Conservation (phyloP, 1,284 basidiomycete genomes). For the Tilletia walkeri region DNA sequence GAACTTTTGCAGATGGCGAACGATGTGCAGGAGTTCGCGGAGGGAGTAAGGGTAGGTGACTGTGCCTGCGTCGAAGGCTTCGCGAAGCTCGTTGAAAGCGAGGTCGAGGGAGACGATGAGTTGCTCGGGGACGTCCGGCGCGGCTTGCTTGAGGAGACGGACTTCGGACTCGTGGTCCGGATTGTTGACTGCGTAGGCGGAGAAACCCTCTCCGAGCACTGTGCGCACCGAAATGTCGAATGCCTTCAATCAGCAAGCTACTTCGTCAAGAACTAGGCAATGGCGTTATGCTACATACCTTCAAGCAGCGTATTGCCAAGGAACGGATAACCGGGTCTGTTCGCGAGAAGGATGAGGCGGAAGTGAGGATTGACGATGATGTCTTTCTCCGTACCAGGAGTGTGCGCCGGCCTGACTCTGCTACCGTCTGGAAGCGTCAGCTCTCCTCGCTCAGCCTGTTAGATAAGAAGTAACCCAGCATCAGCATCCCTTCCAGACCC, state of each 20-base stretch:
- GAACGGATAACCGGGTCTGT: conserved; percentile 56
- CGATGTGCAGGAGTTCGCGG: conserved; percentile 56
- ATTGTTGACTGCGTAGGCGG: conserved; percentile 53
- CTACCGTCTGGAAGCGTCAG: conserved; percentile 55
- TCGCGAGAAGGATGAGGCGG: conserved; percentile 56
- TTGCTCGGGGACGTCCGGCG: conserved; percentile 42
- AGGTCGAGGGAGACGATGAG: conserved; percentile 51
- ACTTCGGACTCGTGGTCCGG: conserved; percentile 55
- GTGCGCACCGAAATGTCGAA: neutral
- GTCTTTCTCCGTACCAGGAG: conserved; percentile 24
- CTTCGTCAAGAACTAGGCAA: no score
- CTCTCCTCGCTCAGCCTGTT: conserved; percentile 53
- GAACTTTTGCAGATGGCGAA: conserved; percentile 55
- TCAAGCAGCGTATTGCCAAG: conserved; percentile 55
- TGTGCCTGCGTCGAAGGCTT: conserved; percentile 51
- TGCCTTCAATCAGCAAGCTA: no score
- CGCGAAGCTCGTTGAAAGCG: conserved; percentile 55
- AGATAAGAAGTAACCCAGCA: neutral
- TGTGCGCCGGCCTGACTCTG: conserved; percentile 39
- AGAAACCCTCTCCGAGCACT: conserved; percentile 52
- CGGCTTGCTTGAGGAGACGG: conserved; percentile 50
- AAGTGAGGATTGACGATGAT: conserved; percentile 54
- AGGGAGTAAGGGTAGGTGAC: conserved; percentile 56
- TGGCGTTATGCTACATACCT: neutral
- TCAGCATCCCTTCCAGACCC: neutral